Evolutionary conservation across 805 yeast species (phyloP), one percentile per base, ranked within the genome.

Genomic region (Kuraishia hungarica): DNA sequence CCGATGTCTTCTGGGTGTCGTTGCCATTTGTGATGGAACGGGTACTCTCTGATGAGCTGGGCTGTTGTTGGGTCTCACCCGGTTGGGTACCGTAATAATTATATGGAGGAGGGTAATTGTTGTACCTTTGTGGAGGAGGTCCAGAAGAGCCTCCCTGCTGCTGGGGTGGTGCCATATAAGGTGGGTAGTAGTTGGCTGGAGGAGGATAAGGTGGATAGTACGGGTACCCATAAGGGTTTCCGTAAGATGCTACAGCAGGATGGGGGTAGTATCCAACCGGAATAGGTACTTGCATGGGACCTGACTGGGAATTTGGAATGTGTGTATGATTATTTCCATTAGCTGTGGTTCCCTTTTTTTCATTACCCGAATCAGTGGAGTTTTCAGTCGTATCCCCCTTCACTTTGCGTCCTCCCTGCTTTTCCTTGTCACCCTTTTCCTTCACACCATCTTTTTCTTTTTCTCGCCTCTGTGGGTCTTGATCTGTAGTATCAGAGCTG

Each of bases 71-170:
- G n/a, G 23, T 24, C 21, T 51, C 48, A 15, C 39, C 28, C 17
- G 24, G 51, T 19, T 51, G 53, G 17, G 17, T 23, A 22, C 20
- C 49, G 48, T 39, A 51, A 39, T 51, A 51, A 24, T 43, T 43
- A 28, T 22, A 51, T 19, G 53, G 49, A 8, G 53, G 53, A 5
- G 53, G 53, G 53, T 51, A 51, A 10, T 23, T 39, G 21, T 43
- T 43, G 35, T 22, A 51, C 29, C 53, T 39, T 17, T 10, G 43
- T 35, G 43, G 43, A 35, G 43, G 43, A 8, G 43, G 43, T 13
- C 43, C 43, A 10, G 43, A 10, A 6, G 43, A 13, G 17, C 43
- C 43, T 35, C 17, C 43, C 43, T 35, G 43, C 43, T 35, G 43
- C 43, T 35, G 43, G 17, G 43, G 43, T 13, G 43, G 43, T 8